Percentiles rank a stretch among this genome's conserved stretches.
Evolutionary conservation across 768 basidiomycete genomes (phyloP).

Genomic region (Ramaria rubella): DNA sequence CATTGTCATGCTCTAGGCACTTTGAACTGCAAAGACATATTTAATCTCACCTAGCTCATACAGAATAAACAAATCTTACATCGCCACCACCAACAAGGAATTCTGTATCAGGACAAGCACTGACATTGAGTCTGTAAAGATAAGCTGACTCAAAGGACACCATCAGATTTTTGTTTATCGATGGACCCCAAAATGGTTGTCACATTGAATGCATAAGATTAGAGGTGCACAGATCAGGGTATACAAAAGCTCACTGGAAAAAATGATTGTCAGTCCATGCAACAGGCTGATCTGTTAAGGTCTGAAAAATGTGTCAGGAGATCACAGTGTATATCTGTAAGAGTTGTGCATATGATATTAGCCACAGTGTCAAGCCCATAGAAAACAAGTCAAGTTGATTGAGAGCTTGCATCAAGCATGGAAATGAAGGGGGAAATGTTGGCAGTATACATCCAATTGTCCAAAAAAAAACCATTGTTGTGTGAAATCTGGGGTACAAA

Average conservation of each 20-base stretch:
- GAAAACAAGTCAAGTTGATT: slow-evolving; percentile 41
- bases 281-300: slow-evolving; percentile 42
- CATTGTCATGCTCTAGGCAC: slow-evolving; percentile 43
- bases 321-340: background rate
- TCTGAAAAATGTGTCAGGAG: slow-evolving; percentile 26
- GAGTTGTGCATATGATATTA: slow-evolving; percentile 38
- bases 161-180: slow-evolving; percentile 35
- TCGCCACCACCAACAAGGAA: slow-evolving; percentile 28
- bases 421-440: slow-evolving; percentile 40
- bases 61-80: background rate
- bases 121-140: slow-evolving; percentile 48
- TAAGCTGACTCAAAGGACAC: slow-evolving; percentile 49
- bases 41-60: background rate
- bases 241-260: slow-evolving; percentile 27
- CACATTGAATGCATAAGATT: slow-evolving; percentile 34
- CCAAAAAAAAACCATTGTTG: slow-evolving; percentile 49
- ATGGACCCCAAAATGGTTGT: slow-evolving; percentile 34
- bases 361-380: slow-evolving; percentile 54
- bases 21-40: slow-evolving; percentile 37
- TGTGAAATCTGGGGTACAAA: slow-evolving; percentile 36
- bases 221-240: background rate
- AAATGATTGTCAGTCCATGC: slow-evolving; percentile 57
- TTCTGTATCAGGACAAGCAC: slow-evolving; percentile 42
- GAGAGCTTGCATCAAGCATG: slow-evolving; percentile 16
- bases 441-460: slow-evolving; percentile 56